phyloP scores from a whole-genome alignment of 129 eudicot genomes.

The Flaveria ramosissima region DNA sequence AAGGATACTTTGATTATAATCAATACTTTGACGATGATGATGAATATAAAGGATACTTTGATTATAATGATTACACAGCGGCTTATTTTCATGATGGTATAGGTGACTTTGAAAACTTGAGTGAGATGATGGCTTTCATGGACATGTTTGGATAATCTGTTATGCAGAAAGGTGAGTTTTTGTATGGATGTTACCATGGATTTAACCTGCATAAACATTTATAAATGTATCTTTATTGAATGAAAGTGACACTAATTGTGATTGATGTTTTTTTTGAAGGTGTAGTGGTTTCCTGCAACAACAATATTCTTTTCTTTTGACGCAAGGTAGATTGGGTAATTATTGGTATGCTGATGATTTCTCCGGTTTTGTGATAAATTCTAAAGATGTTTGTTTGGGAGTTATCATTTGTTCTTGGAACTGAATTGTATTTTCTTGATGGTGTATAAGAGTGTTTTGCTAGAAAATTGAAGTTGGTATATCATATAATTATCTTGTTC shows the following conservation, averaged over 20 bases:
- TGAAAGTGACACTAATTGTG: neutral
- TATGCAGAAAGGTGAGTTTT: slow-evolving; percentile 2
- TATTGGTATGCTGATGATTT: neutral
- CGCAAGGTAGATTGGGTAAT: neutral
- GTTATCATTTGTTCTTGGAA: neutral
- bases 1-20: neutral
- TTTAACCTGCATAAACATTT: neutral
- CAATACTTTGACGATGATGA: neutral
- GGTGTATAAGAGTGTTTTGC: too few relatives aligned
- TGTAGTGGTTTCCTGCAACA: neutral
- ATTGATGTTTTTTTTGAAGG: slow-evolving; percentile 6
- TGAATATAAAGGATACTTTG: neutral
- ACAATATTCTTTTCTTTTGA: neutral
- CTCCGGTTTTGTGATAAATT: neutral
- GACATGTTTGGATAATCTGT: neutral
- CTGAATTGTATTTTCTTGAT: neutral
- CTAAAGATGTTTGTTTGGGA: slow-evolving; percentile 7
- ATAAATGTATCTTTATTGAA: neutral
- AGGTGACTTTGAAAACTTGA: neutral
- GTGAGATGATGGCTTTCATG: slow-evolving; percentile 8
- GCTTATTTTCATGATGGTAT: neutral
- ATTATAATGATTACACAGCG: neutral
- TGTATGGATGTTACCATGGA: neutral
- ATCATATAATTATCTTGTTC: too few relatives aligned
- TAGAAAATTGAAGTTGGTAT: too few relatives aligned